Evolutionary conservation across 208 protist genomes (phyloP).

Genomic region (Endotrypanum monterogeii): DNA sequence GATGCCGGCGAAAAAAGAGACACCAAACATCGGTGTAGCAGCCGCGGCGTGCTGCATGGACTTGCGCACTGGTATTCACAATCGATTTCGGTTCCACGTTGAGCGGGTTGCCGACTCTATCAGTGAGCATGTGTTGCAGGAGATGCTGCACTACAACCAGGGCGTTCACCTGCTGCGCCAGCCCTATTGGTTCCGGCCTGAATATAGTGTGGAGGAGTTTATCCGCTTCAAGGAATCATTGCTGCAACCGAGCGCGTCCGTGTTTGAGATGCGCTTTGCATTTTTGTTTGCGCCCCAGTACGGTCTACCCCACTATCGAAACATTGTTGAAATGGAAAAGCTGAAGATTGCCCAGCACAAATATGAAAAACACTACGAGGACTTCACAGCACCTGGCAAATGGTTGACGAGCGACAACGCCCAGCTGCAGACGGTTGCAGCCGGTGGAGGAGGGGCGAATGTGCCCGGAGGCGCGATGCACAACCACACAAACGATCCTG

Average conservation of each 20-base stretch:
- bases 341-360: slow-evolving; percentile 89
- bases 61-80: slow-evolving; percentile 89
- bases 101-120: slow-evolving; percentile 88
- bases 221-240: slow-evolving; percentile 90
- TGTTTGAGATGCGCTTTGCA: slow-evolving; percentile 87
- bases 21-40: slow-evolving; percentile 82
- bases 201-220: slow-evolving; percentile 92
- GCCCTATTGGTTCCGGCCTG: slow-evolving; percentile 83
- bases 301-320: slow-evolving; percentile 67
- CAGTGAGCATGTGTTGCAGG: slow-evolving; percentile 82
- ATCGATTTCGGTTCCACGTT: slow-evolving; percentile 90
- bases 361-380: slow-evolving; percentile 89
- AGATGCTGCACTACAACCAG: slow-evolving; percentile 86
- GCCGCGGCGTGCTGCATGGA: slow-evolving; percentile 87
- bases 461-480: slow-evolving; percentile 73
- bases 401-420: slow-evolving; percentile 82
- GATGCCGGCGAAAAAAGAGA: slow-evolving; percentile 64
- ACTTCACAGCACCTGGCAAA: slow-evolving; percentile 80
- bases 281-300: slow-evolving; percentile 65
- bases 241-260: slow-evolving; percentile 81
- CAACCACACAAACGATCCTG: slow-evolving; percentile 51
- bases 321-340: slow-evolving; percentile 87
- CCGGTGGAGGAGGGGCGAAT: slow-evolving; percentile 65
- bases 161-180: slow-evolving; percentile 85
- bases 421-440: slow-evolving; percentile 74